A percentile compares a stretch with the other conserved stretches of the same genome.
Conservation (phyloP, 108 stramenopile species). For the Mediolabrus comicus region DNA sequence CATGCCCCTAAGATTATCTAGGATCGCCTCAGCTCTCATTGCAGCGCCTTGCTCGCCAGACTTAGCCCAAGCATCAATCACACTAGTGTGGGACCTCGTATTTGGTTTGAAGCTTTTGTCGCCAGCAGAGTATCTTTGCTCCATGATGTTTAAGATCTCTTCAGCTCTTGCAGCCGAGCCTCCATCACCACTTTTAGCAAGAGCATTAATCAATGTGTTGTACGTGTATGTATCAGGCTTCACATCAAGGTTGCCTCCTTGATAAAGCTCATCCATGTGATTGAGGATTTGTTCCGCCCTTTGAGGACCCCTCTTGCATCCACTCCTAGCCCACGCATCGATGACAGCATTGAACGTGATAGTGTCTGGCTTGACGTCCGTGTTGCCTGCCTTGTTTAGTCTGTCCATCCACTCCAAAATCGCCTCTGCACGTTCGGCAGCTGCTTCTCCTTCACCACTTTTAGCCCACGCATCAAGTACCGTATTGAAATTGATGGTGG, state of each 20-base stretch:
- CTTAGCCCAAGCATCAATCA: constrained; percentile 70
- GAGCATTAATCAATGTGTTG: constrained; percentile 73
- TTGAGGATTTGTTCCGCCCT: constrained; percentile 86
- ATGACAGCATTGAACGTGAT: constrained; percentile 83
- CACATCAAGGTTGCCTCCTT: constrained; percentile 73
- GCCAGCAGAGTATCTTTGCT: constrained; percentile 38
- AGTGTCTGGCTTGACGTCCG: constrained; percentile 69
- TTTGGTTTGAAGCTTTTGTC: constrained; percentile 56
- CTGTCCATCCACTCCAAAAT: constrained; percentile 89
- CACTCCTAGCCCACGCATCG: constrained; percentile 83
- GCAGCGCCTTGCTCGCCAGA: constrained; percentile 55
- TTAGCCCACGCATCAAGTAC: constrained; percentile 85
- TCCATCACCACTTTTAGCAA: constrained; percentile 53
- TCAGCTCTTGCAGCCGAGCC: constrained; percentile 55
- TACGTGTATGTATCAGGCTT: constrained; percentile 87
- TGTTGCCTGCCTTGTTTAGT: constrained; percentile 64
- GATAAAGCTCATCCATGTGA: constrained; percentile 87
- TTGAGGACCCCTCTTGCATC: constrained; percentile 74
- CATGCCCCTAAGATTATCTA: constrained; percentile 42
- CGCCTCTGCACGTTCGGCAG: constrained; percentile 81
- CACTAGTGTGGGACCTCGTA: constrained; percentile 48
- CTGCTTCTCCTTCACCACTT: constrained; percentile 72
- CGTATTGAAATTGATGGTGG: constrained; percentile 87
- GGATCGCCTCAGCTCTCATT: constrained; percentile 58
- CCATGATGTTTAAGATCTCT: constrained; percentile 52